Conservation (phyloP, 2,329 filamentous ascomycete genomes). For the Lachnellula subtilissima region DNA sequence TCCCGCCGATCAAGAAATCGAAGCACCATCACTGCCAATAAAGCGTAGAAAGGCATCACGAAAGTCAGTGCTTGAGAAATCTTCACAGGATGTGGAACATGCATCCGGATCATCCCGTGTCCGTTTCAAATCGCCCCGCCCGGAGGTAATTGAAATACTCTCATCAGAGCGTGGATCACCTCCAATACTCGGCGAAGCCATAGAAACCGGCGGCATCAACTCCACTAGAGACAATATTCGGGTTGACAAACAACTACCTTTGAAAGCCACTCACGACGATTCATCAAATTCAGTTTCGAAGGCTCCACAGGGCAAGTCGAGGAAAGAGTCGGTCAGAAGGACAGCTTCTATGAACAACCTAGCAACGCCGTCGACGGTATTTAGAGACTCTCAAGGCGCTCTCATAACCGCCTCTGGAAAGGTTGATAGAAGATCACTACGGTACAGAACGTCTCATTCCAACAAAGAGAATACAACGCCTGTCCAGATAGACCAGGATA, state of each 20-base stretch:
- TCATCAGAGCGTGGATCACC: neutral
- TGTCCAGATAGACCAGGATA: neutral
- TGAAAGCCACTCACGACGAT: neutral
- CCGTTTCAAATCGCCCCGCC: neutral
- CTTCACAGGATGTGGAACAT: neutral
- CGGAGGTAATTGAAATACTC: neutral
- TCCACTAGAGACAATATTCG: neutral
- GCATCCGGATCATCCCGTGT: neutral
- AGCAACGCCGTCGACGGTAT: neutral
- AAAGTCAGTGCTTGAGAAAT: neutral
- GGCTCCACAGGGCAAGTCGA: neutral
- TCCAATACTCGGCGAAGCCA: neutral
- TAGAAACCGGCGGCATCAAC: neutral
- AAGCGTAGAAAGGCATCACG: neutral
- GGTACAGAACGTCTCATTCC: neutral
- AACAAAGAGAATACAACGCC: neutral
- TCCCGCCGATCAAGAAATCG: neutral
- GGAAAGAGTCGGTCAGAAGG: neutral
- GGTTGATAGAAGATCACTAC: constrained; percentile 12
- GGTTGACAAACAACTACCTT: neutral
- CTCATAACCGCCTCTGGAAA: constrained; percentile 6
- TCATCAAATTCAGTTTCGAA: neutral
- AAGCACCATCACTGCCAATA: neutral
- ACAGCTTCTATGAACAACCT: neutral
- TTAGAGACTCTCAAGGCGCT: constrained; percentile 1